Base-by-base conservation (phyloP, 306 rosid genomes). In the Dryas alaskensis region DNA sequence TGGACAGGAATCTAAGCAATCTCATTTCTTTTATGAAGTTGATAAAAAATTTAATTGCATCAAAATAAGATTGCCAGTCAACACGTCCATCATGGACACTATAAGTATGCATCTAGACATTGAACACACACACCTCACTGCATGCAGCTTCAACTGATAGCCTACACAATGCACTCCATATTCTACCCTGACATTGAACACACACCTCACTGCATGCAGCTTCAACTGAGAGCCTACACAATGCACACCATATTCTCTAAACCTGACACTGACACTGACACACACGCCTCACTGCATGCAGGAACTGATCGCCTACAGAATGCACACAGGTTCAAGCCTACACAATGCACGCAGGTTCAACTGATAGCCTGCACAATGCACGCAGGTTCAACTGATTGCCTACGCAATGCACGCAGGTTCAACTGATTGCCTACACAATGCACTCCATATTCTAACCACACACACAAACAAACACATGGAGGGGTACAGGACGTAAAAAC, bases 391-490 rank as follows among this genome's bases (percentile, higher is more conserved):
- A 22, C 22, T 22, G 22, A 22, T 22, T 22, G 22, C 22, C 22
- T 22, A 22, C 22, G 22, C 25, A 5, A 27, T 53, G 65, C 63
- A 69, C 17, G 19, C 11, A 6, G 7, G 74, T 53, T 40, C 62
- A 39, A 69, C 12, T 39, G 6, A 13, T 22, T 39, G 64, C 25
- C 64, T 27, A 49, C 73, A 69, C 13, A 53, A 17, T 7, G 45
- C 45, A 69, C 11, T 69, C 63, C 74, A 69, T 42, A 43, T 57
- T 70, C 13, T 12, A 69, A 42, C 47, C 31, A 59, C 67, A 72
- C 6, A 49, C 42, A 60, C 44, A 37, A 1, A 27, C 49, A 49
- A n/a, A 37, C 63, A 72, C 5, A 44, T 16, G 54, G 14, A 63
- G 65, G 50, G 70, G 63, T 19, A 64, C 16, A 53, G 57, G 67